These are phyloP conservation scores for Paralagenidium karlingii DNA, from an alignment of 352 stramenopile species.

Conservation along the genomic window DNA sequence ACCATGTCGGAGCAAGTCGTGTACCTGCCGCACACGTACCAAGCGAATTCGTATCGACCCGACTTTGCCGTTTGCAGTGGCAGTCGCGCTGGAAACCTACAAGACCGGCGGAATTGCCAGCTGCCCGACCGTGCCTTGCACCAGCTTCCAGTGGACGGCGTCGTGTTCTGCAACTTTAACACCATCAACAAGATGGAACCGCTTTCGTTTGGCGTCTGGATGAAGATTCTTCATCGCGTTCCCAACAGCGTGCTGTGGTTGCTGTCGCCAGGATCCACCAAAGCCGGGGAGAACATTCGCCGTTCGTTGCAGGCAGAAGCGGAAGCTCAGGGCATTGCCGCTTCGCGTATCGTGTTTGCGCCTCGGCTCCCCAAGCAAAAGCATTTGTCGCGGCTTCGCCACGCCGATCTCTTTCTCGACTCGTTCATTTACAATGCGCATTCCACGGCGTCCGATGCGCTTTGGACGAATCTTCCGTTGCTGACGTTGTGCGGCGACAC, in stretches of 20 bases:
- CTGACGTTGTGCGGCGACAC: constrained; percentile 73
- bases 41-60: constrained; percentile 79
- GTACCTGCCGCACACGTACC: constrained; percentile 85
- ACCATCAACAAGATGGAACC: constrained; percentile 94
- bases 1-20: constrained; percentile 75
- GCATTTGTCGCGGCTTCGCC: constrained; percentile 71
- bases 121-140: constrained; percentile 9
- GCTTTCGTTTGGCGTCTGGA: constrained; percentile 84
- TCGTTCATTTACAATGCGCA: constrained; percentile 94
- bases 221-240: constrained; percentile 88
- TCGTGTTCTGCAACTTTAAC: constrained; percentile 91
- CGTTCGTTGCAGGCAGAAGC: constrained; percentile 42
- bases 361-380: constrained; percentile 28
- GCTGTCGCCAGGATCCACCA: constrained; percentile 18
- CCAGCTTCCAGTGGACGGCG: constrained; percentile 11
- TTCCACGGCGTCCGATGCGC: constrained; percentile 85
- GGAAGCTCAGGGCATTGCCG: constrained; percentile 40
- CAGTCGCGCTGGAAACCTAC: constrained; percentile 5
- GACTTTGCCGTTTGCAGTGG: constrained; percentile 15
- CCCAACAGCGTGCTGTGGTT: constrained; percentile 87
- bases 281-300: constrained; percentile 8
- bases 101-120: constrained; percentile 1
- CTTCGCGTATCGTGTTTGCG: constrained; percentile 57
- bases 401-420: constrained; percentile 91
- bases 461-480: constrained; percentile 84